Conservation (phyloP, 1,284 basidiomycete species). For the Kalmanozyma brasiliensis region DNA sequence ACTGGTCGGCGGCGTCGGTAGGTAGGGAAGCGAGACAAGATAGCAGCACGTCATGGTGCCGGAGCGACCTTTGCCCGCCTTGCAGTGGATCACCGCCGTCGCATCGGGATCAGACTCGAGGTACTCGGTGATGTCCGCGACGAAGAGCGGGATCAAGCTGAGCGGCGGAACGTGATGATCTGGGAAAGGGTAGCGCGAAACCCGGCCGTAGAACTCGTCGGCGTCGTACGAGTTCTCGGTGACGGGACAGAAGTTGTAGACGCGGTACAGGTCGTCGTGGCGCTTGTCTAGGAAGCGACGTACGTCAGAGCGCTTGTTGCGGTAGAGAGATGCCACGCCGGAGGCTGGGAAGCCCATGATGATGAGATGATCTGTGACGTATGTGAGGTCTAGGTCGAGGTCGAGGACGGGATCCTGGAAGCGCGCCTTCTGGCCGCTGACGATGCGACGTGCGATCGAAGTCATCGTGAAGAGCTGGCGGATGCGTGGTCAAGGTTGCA, state of each 20-base stretch:
- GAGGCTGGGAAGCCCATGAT: conserved; percentile 86
- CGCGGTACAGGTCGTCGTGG: conserved; percentile 81
- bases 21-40: conserved; percentile 50
- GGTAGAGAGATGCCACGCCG: conserved; percentile 82
- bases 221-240: conserved; percentile 71
- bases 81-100: conserved; percentile 87
- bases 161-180: conserved; percentile 81
- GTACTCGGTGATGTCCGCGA: conserved; percentile 83
- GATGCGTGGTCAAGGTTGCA: not conserved
- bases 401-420: conserved; percentile 78
- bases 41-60: conserved; percentile 62
- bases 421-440: conserved; percentile 76
- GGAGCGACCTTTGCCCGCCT: conserved; percentile 70
- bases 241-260: conserved; percentile 78
- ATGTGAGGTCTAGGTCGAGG: conserved; percentile 82
- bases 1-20: conserved; percentile 48
- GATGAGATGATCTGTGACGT: conserved; percentile 77
- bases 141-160: conserved; percentile 79
- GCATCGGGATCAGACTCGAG: conserved; percentile 76
- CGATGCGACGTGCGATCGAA: conserved; percentile 67
- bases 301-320: conserved; percentile 82
- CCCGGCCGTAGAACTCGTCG: conserved; percentile 71
- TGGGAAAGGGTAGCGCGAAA: conserved; percentile 86
- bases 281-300: conserved; percentile 79
- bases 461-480: conserved; percentile 31